Evolutionary conservation across 331 rosid genomes (phyloP).

Genomic region (Telfairia occidentalis): DNA sequence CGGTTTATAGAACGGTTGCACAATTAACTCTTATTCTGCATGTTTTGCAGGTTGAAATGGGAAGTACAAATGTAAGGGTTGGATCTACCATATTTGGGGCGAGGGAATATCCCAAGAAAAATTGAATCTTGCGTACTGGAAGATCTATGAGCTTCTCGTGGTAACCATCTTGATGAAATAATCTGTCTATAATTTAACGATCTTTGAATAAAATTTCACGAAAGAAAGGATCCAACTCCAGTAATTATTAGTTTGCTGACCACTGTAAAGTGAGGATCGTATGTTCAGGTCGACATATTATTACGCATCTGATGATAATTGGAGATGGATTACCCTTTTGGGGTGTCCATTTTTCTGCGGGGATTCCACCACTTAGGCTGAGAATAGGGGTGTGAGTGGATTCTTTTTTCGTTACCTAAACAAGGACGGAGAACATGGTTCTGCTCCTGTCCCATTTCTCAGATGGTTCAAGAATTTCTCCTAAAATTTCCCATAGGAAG

Average conservation of each 20-base stretch:
- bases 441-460: too few relatives aligned
- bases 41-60: constrained; percentile 76
- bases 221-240: not conserved
- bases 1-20: not conserved
- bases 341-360: too few relatives aligned
- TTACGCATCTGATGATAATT: not conserved
- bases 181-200: not conserved
- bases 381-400: too few relatives aligned
- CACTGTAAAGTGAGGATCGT: not conserved
- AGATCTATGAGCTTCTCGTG: not conserved
- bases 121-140: not conserved
- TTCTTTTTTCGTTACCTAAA: too few relatives aligned
- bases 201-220: not conserved
- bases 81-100: constrained; percentile 91
- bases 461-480: too few relatives aligned
- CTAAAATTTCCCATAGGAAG: too few relatives aligned
- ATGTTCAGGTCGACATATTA: not conserved
- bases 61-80: constrained; percentile 77
- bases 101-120: constrained; percentile 66
- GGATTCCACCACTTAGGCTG: too few relatives aligned
- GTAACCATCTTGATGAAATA: constrained; percentile 2
- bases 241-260: not conserved
- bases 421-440: too few relatives aligned
- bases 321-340: too few relatives aligned
- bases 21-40: not conserved